phyloP scores from a whole-genome alignment of 2,329 filamentous ascomycete species.

The Fusarium temperatum region DNA sequence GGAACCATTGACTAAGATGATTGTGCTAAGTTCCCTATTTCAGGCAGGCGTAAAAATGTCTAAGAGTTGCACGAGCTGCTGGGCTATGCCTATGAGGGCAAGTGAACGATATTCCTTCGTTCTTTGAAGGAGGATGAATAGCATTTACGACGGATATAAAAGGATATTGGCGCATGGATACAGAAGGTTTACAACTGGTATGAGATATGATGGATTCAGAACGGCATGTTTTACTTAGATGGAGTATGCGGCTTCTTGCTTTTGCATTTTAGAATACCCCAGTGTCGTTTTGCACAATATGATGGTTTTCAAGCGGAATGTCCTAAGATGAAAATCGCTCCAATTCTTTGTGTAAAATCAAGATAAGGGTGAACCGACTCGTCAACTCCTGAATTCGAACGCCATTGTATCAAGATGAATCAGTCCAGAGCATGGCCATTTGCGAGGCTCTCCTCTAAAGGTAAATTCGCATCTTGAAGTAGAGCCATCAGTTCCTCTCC shows the following conservation, averaged over 20 bases:
- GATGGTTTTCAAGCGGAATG: not conserved
- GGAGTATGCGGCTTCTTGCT: slow-evolving; percentile 29
- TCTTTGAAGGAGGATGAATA: not conserved
- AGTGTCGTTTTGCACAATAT: slow-evolving; percentile 28
- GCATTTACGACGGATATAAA: slow-evolving; percentile 7
- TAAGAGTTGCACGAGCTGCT: not conserved
- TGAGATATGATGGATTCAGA: slow-evolving; percentile 14
- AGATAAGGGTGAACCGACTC: not conserved
- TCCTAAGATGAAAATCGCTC: not conserved
- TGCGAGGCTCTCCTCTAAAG: slow-evolving; percentile 20
- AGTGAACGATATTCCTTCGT: not conserved
- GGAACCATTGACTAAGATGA: slow-evolving; percentile 37
- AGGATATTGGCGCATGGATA: slow-evolving; percentile 12
- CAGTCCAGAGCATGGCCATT: not conserved
- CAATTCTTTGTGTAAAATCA: not conserved
- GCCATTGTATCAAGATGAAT: not conserved
- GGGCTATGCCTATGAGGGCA: not conserved
- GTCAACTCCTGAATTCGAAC: not conserved
- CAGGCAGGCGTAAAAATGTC: not conserved
- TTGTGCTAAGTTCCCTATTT: not conserved
- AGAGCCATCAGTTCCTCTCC: slow-evolving; percentile 35
- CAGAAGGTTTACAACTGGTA: slow-evolving; percentile 1
- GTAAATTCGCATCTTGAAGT: slow-evolving; percentile 30
- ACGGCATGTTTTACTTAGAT: slow-evolving; percentile 26
- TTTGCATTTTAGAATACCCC: slow-evolving; percentile 45